Evolutionary conservation across 169 alveolate genomes (phyloP).

Genomic region (Plasmodium fragile): DNA sequence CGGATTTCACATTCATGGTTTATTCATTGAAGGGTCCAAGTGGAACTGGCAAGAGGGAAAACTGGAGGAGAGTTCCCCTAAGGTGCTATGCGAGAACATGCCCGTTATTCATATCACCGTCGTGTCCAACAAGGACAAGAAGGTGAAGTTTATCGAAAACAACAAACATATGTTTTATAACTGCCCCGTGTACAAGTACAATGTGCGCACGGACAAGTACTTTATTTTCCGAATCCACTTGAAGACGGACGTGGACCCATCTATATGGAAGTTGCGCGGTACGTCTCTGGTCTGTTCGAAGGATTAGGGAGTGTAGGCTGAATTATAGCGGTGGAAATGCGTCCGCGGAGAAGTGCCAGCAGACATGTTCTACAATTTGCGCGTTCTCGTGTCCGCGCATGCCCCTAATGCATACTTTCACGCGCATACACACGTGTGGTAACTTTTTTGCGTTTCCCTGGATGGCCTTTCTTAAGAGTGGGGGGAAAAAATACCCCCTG

Average conservation of each 20-base stretch:
- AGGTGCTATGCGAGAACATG: conserved; percentile 87
- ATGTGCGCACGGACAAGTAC: conserved; percentile 94
- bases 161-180: conserved; percentile 90
- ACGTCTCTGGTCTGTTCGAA: conserved; percentile 87
- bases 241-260: conserved; percentile 89
- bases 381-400: background rate
- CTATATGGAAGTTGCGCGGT: conserved; percentile 87
- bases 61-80: conserved; percentile 93
- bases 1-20: conserved; percentile 95
- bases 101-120: conserved; percentile 94
- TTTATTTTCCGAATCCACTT: conserved; percentile 93
- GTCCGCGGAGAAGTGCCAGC: background rate
- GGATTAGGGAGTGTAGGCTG: conserved; percentile 46
- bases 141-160: conserved; percentile 87
- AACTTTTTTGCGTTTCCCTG: background rate
- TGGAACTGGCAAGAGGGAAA: conserved; percentile 94
- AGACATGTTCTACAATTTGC: background rate
- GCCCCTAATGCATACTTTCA: background rate
- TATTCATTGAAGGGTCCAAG: conserved; percentile 96
- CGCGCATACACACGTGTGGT: background rate
- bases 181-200: conserved; percentile 96
- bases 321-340: background rate
- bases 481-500: background rate
- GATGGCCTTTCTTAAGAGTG: background rate
- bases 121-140: conserved; percentile 90